These are phyloP conservation scores for Ganoderma boninense DNA, from an alignment of 1,284 basidiomycete species.

Conservation along the genomic window DNA sequence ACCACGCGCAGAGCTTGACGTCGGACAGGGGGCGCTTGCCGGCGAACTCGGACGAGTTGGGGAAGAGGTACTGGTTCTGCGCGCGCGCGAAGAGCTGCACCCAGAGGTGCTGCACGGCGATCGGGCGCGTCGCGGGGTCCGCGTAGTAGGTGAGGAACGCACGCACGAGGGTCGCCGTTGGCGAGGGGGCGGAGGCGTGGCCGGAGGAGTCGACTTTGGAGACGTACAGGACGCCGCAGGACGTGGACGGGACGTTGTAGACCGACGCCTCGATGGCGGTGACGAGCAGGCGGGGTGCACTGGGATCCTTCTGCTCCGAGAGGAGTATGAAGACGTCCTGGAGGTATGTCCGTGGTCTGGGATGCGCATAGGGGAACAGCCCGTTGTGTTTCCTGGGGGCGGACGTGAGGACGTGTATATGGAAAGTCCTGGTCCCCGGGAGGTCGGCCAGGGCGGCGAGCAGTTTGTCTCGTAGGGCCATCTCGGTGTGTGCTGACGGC, in stretches of 20 bases:
- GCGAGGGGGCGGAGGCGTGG: constrained; percentile 65
- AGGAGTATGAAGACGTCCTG: constrained; percentile 82
- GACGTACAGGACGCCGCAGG: constrained; percentile 84
- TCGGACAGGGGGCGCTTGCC: constrained; percentile 86
- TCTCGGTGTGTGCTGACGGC: constrained; percentile 14
- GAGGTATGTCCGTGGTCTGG: constrained; percentile 67
- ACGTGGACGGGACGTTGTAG: constrained; percentile 78
- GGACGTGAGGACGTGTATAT: constrained; percentile 79
- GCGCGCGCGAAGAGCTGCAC: constrained; percentile 93
- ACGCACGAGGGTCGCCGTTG: constrained; percentile 74
- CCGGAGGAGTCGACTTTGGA: constrained; percentile 96
- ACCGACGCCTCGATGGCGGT: constrained; percentile 86
- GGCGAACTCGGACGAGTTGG: constrained; percentile 81
- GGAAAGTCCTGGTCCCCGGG: constrained; percentile 74
- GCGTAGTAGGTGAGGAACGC: constrained; percentile 78
- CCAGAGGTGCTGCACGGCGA: constrained; percentile 65
- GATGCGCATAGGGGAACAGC: constrained; percentile 80
- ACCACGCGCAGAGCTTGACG: constrained; percentile 89
- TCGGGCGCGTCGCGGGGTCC: constrained; percentile 70
- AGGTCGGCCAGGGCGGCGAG: constrained; percentile 62
- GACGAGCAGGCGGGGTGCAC: constrained; percentile 67
- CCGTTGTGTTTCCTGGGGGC: constrained; percentile 72
- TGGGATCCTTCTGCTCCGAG: constrained; percentile 61
- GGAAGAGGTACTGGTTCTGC: constrained; percentile 94
- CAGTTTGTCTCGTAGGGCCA: constrained; percentile 71